Evolutionary conservation across 768 basidiomycete species (phyloP).

Genomic region (Lepiota brunneoincarnata): DNA sequence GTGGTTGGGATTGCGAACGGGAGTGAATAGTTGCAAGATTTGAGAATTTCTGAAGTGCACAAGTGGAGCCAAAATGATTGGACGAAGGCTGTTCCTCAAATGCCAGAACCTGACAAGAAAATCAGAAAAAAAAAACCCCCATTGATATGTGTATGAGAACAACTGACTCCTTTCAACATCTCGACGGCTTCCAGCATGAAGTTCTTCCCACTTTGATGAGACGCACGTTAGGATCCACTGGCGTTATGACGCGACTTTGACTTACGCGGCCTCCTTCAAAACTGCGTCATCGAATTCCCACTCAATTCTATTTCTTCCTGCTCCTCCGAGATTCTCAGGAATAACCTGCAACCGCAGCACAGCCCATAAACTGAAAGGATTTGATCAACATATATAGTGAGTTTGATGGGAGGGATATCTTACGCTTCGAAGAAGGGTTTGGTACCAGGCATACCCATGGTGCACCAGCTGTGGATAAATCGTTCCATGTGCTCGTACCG

Average conservation of each 20-base stretch:
- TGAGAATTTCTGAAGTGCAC: slow-evolving; percentile 30
- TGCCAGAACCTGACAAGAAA: slow-evolving; percentile 42
- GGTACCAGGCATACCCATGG: slow-evolving; percentile 83
- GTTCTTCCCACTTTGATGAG: slow-evolving; percentile 71
- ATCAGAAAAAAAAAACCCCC: slow-evolving; percentile 12
- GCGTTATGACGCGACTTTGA: slow-evolving; percentile 20
- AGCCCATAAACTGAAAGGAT: slow-evolving; percentile 57
- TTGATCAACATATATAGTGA: slow-evolving; percentile 2
- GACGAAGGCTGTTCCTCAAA: slow-evolving; percentile 67
- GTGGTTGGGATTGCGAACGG: slow-evolving; percentile 55
- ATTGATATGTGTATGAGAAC: slow-evolving; percentile 18
- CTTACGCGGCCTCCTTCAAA: slow-evolving; percentile 92
- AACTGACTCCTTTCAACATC: slow-evolving; percentile 84
- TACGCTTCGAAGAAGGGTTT: slow-evolving; percentile 80
- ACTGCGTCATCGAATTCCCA: slow-evolving; percentile 96
- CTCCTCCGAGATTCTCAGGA: slow-evolving; percentile 78
- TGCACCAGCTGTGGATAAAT: slow-evolving; percentile 83
- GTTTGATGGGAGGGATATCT: slow-evolving; percentile 20
- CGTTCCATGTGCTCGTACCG: slow-evolving; percentile 71
- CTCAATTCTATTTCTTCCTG: slow-evolving; percentile 66
- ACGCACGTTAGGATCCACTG: slow-evolving; percentile 19
- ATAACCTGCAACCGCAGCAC: slow-evolving; percentile 79
- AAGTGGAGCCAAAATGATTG: slow-evolving; percentile 30
- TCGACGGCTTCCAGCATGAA: slow-evolving; percentile 93
- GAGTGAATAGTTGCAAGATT: slow-evolving; percentile 42